phyloP scores from a whole-genome alignment of 2,329 filamentous ascomycete genomes.

The Phyllosticta capitalensis region DNA sequence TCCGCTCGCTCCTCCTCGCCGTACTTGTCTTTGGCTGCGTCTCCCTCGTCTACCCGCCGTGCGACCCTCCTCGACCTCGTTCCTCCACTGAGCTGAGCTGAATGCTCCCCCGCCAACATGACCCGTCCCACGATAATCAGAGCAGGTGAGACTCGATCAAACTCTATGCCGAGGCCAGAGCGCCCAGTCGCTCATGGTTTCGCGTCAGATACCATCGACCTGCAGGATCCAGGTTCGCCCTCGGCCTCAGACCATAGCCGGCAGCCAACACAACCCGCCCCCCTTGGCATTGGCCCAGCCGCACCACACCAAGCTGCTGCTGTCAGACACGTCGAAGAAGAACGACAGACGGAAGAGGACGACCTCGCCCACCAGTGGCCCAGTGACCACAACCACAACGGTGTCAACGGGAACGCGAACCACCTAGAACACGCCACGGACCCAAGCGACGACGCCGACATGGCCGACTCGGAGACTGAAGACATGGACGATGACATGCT shows the following conservation, averaged over 20 bases:
- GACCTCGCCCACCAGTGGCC: conserved; percentile 41
- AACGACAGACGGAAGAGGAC: conserved; percentile 62
- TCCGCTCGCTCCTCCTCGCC: not conserved
- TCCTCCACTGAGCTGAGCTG: not conserved
- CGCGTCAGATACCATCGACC: conserved; percentile 76
- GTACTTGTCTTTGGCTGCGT: not conserved
- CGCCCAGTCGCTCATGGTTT: conserved; percentile 17
- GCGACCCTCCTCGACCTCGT: conserved; percentile 1
- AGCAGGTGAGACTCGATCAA: conserved; percentile 36
- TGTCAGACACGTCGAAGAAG: conserved; percentile 68
- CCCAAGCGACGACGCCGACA: conserved; percentile 38
- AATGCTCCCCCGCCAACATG: conserved; percentile 27
- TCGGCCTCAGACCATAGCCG: conserved; percentile 73
- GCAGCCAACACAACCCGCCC: conserved; percentile 42
- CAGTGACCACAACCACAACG: conserved; percentile 34
- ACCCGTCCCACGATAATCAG: conserved; percentile 47
- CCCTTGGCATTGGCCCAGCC: conserved; percentile 45
- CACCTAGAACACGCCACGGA: conserved; percentile 17
- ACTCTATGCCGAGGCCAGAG: not conserved
- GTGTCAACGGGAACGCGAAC: conserved; percentile 50
- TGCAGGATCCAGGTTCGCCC: conserved; percentile 73
- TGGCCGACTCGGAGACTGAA: conserved; percentile 53
- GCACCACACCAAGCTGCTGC: conserved; percentile 80
- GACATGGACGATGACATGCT: conserved; percentile 84
- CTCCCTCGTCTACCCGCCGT: not conserved